Evolutionary conservation across 108 stramenopile genomes (phyloP).

Genomic region (Cylindrotheca closterium): DNA sequence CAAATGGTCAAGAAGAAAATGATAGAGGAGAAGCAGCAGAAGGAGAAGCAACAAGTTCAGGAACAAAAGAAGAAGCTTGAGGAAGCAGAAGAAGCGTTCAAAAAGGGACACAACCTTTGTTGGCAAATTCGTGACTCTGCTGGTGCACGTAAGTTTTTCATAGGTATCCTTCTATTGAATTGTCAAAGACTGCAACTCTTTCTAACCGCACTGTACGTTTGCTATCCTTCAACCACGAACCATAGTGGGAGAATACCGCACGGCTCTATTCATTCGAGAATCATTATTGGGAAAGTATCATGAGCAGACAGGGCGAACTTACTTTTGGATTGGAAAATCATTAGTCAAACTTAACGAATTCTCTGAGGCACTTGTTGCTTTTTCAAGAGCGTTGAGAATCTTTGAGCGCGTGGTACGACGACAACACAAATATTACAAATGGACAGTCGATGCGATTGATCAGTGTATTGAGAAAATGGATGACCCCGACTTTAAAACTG

Average conservation of each 20-base stretch:
- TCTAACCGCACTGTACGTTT: neutral
- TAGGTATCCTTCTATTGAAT: neutral
- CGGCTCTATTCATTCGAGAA: conserved; percentile 29
- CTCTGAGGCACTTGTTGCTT: conserved; percentile 32
- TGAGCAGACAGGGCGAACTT: conserved; percentile 30
- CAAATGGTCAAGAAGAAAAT: neutral
- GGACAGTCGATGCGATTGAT: conserved; percentile 21
- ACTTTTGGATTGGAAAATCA: conserved; percentile 36
- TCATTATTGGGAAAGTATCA: conserved; percentile 33
- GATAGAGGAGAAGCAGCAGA: neutral
- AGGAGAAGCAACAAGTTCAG: conserved; percentile 11
- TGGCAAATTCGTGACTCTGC: conserved; percentile 29
- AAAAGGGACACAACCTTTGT: conserved; percentile 31
- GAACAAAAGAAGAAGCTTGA: conserved; percentile 9
- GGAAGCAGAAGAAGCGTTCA: conserved; percentile 24
- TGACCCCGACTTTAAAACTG: neutral
- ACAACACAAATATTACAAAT: conserved; percentile 29
- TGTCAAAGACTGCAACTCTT: neutral
- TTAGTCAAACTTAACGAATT: conserved; percentile 26
- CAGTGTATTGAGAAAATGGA: conserved; percentile 17
- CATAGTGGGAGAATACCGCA: conserved; percentile 24
- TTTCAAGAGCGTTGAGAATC: conserved; percentile 30
- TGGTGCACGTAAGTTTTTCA: conserved; percentile 5
- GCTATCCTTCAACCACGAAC: neutral
- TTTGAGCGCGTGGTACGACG: conserved; percentile 26